These are phyloP conservation scores for Exophiala phaeomuriformis DNA, from an alignment of 2,329 filamentous ascomycete species.

Conservation along the genomic window DNA sequence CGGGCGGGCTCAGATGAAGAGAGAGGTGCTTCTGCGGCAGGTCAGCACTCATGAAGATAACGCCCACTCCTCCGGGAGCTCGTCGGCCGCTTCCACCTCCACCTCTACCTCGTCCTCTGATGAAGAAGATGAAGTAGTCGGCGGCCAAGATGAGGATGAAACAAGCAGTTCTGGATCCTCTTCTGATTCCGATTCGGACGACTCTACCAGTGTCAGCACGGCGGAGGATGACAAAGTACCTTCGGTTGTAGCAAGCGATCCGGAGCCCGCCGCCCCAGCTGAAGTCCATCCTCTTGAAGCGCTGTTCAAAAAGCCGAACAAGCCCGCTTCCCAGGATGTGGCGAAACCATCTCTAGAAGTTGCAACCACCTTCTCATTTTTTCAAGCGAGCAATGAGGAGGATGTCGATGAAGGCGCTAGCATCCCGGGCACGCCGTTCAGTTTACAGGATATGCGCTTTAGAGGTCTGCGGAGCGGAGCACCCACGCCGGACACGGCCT, in stretches of 20 bases:
- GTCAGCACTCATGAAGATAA: constrained; percentile 13
- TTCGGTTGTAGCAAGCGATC: constrained; percentile 1
- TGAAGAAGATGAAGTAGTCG: constrained; percentile 24
- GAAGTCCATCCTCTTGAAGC: constrained; percentile 81
- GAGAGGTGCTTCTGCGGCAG: constrained; percentile 25
- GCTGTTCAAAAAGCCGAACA: constrained; percentile 69
- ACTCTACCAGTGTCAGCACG: constrained; percentile 15
- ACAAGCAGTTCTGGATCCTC: constrained; percentile 28
- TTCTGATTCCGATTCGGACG: constrained; percentile 16
- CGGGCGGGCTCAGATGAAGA: constrained; percentile 10
- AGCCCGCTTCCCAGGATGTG: constrained; percentile 32
- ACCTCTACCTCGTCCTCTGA: constrained; percentile 33
- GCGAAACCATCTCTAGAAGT: constrained; percentile 35
- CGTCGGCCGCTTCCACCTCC: constrained; percentile 24
- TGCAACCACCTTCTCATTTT: constrained; percentile 70
- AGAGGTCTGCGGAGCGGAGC: constrained; percentile 69
- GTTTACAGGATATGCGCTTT: constrained; percentile 66
- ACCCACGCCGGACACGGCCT: constrained; percentile 87
- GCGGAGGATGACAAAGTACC: constrained; percentile 18
- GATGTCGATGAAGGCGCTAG: constrained; percentile 36
- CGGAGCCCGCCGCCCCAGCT: constrained; percentile 47
- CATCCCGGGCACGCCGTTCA: constrained; percentile 72
- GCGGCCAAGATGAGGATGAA: constrained; percentile 29
- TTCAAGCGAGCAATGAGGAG: constrained; percentile 50
- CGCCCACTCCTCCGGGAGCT: neutral